Base-by-base conservation (phyloP, 2,329 filamentous ascomycete genomes). In the Diplodia seriata region DNA sequence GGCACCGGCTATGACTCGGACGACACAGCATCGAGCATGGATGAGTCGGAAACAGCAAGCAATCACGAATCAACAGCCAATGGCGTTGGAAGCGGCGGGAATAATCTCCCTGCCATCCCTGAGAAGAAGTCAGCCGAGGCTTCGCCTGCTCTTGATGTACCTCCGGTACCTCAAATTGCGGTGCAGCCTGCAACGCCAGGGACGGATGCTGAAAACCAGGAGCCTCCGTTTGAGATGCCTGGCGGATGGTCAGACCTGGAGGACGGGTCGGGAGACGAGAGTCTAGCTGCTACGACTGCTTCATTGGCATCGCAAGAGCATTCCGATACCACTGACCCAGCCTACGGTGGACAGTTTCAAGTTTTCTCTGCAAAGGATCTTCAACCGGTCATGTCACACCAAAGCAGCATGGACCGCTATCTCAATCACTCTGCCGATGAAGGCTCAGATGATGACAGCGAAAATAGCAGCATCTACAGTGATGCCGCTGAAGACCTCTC, bases 401-500 rank as follows among this genome's bases (percentile, higher is more conserved):
- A 63, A 40, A 63, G 50, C 43, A 47, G 43, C 23, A 31, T 66
- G 5, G 64, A 57, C 18, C 51, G 33, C 11, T 66, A 56, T 20
- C 38, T 66, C 29, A 53, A 66, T 15, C 55, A 40, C n/a, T 20
- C 29, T 26, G n/a, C 55, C 14, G 50, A 51, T 67, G 69, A 76
- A 47, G 75, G 72, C 4, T 78, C 76, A 15, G 76, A 80, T 70
- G 72, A 80, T 74, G 70, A 76, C 54, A 78, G 75, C 68, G 72
- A 80, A 74, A 70, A 76, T 51, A 78, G 75, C 68, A 89, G 86
- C 69, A 84, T 91, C 29, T 94, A 92, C 75, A 92, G 89, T 71
- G 91, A 94, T 77, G 91, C 91, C 1, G 90, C 90, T 66, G 91
- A 94, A 77, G 90, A 93, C 69, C 80, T 90, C 0, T 87, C 86